Percentiles rank a stretch among this genome's conserved stretches.
Conservation (phyloP, 345 rosid genomes). For the Boechera retrofracta region DNA sequence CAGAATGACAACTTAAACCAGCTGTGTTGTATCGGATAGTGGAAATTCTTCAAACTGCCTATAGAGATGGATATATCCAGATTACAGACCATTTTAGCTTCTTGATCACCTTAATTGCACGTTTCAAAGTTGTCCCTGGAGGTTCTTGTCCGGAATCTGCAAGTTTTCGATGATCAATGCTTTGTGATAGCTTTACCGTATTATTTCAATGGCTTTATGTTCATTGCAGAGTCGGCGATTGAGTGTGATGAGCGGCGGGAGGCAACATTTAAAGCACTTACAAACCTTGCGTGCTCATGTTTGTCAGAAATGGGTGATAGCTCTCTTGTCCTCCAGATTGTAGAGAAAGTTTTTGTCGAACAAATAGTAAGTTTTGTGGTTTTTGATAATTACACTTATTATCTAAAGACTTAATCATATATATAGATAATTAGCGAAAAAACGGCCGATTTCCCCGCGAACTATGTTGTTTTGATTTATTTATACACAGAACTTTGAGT, state of each 20-base stretch:
- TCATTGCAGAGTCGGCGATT: conserved; percentile 48
- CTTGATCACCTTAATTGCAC: conserved; percentile 62
- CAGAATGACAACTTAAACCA: conserved; percentile 56
- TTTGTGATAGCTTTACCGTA: conserved; percentile 7
- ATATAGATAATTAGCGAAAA: not conserved
- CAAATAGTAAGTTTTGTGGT: conserved; percentile 59
- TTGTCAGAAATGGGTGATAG: conserved; percentile 73
- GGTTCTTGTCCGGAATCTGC: conserved; percentile 48
- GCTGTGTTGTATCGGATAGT: conserved; percentile 56
- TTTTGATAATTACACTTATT: not conserved
- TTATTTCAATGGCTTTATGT: conserved; percentile 13
- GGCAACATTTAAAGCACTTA: conserved; percentile 57
- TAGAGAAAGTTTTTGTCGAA: conserved; percentile 59
- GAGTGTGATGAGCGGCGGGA: conserved; percentile 38
- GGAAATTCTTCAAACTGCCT: conserved; percentile 70
- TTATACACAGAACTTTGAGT: too few species aligned
- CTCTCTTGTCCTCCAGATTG: conserved; percentile 58
- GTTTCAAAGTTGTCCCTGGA: conserved; percentile 57
- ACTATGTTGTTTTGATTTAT: too few species aligned
- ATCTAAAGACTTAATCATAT: not conserved
- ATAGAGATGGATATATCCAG: conserved; percentile 61
- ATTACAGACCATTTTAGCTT: conserved; percentile 56
- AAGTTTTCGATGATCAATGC: not conserved
- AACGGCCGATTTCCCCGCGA: too few species aligned
- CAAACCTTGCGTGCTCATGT: conserved; percentile 53